phyloP scores from a whole-genome alignment of 1,139 yeast species.

The Yamadazyma sp. region DNA sequence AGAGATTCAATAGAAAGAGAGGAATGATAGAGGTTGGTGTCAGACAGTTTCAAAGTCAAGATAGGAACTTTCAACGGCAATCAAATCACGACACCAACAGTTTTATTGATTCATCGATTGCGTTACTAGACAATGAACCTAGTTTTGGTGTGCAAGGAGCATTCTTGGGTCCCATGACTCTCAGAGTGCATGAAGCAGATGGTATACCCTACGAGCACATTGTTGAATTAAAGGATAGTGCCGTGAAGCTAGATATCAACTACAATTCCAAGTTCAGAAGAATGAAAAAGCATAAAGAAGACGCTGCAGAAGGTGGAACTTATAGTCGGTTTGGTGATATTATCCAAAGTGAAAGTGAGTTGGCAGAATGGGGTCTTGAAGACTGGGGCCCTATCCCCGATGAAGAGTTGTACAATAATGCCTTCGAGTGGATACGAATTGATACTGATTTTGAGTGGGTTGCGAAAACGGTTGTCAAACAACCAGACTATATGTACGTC shows the following conservation, averaged over 20 bases:
- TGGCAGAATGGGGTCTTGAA: slow-evolving; percentile 67
- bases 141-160: slow-evolving; percentile 38
- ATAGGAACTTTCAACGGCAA: slow-evolving; percentile 23
- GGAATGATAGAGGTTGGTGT: slow-evolving; percentile 94
- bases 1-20: slow-evolving; percentile 88
- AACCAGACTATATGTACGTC: slow-evolving; percentile 93
- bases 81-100: slow-evolving; percentile 23
- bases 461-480: slow-evolving; percentile 74
- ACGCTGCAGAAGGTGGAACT: slow-evolving; percentile 42
- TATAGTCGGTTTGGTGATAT: slow-evolving; percentile 79
- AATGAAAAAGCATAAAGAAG: slow-evolving; percentile 53
- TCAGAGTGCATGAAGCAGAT: slow-evolving; percentile 95
- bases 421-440: slow-evolving; percentile 95
- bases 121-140: slow-evolving; percentile 42
- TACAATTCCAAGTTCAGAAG: slow-evolving; percentile 90
- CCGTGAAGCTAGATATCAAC: slow-evolving; percentile 87
- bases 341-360: slow-evolving; percentile 57
- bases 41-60: slow-evolving; percentile 80
- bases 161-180: slow-evolving; percentile 93
- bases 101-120: slow-evolving; percentile 49
- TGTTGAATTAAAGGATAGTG: slow-evolving; percentile 82
- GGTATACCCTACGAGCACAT: slow-evolving; percentile 99
- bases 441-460: slow-evolving; percentile 99
- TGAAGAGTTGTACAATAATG: slow-evolving; percentile 65
- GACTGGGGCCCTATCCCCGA: slow-evolving; percentile 78